These are phyloP conservation scores for Fusarium annulatum DNA, from an alignment of 2,329 filamentous ascomycete species.

Conservation along the genomic window DNA sequence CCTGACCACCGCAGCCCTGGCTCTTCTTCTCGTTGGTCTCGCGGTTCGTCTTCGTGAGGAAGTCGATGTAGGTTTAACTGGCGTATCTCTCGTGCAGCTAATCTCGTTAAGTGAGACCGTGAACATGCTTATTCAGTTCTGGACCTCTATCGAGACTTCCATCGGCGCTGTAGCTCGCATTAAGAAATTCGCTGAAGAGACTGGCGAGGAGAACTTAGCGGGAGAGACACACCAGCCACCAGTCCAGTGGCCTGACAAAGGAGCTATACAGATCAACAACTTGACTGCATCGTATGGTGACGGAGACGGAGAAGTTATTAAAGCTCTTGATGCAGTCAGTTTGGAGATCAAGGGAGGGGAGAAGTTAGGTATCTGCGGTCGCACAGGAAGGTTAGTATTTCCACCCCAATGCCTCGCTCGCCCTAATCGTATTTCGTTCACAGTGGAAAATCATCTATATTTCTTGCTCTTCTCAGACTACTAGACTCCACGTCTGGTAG, in stretches of 20 bases:
- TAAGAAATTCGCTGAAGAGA: slow-evolving; percentile 47
- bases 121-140: slow-evolving; percentile 51
- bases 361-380: slow-evolving; percentile 64
- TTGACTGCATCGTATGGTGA: slow-evolving; percentile 46
- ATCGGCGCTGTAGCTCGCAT: slow-evolving; percentile 52
- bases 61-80: slow-evolving; percentile 48
- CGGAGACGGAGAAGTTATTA: background rate
- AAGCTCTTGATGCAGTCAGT: slow-evolving; percentile 38
- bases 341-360: slow-evolving; percentile 52
- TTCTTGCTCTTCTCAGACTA: slow-evolving; percentile 60
- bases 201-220: slow-evolving; percentile 42
- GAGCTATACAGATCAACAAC: slow-evolving; percentile 43
- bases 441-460: slow-evolving; percentile 63
- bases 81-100: slow-evolving; percentile 48
- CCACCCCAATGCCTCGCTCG: background rate
- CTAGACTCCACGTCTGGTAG: slow-evolving; percentile 53
- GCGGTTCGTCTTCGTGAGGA: slow-evolving; percentile 50
- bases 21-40: slow-evolving; percentile 60
- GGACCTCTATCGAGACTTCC: slow-evolving; percentile 54
- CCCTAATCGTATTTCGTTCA: background rate
- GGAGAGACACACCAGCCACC: slow-evolving; percentile 37
- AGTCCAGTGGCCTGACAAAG: slow-evolving; percentile 46
- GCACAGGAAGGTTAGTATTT: slow-evolving; percentile 53
- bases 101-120: slow-evolving; percentile 50
- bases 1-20: slow-evolving; percentile 59